phyloP scores from a whole-genome alignment of 2,329 filamentous ascomycete genomes.

The Chaetomiaceae sp. region DNA sequence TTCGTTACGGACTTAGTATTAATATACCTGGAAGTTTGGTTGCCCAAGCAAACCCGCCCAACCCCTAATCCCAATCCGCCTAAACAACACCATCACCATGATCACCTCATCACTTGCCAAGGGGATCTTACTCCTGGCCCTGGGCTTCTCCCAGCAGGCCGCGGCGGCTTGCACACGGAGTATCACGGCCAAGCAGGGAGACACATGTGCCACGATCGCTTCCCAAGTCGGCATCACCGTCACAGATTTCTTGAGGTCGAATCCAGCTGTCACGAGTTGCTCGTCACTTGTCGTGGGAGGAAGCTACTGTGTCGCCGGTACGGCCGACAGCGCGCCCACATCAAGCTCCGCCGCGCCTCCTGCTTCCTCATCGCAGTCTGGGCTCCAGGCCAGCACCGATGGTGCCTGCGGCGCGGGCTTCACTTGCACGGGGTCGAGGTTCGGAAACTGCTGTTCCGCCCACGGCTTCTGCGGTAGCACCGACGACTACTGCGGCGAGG shows the following conservation, averaged over 20 bases:
- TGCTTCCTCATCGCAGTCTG: background rate
- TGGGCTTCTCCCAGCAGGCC: conserved; percentile 10
- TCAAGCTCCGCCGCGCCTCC: background rate
- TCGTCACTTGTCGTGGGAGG: conserved; percentile 15
- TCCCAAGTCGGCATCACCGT: conserved; percentile 24
- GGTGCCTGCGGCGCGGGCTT: conserved; percentile 22
- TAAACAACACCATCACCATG: conserved; percentile 8
- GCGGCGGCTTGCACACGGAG: conserved; percentile 20
- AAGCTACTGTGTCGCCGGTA: conserved; percentile 22
- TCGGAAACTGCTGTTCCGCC: conserved; percentile 25
- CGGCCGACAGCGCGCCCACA: background rate
- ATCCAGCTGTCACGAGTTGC: conserved; percentile 22
- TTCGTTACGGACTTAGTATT: too few relatives aligned
- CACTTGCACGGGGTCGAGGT: conserved; percentile 24
- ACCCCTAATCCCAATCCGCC: background rate
- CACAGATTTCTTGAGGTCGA: conserved; percentile 22
- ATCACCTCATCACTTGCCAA: background rate
- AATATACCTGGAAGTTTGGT: too few relatives aligned
- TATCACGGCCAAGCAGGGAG: conserved; percentile 24
- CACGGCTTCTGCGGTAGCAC: conserved; percentile 26
- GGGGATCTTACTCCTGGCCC: conserved; percentile 6
- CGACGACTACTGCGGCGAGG: conserved; percentile 24
- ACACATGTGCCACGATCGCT: conserved; percentile 26
- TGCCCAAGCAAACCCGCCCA: too few relatives aligned
- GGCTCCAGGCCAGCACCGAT: conserved; percentile 19